Evolutionary conservation across 2,329 filamentous ascomycete genomes (phyloP).

Genomic region (Aotearoamyces nothofagi): DNA sequence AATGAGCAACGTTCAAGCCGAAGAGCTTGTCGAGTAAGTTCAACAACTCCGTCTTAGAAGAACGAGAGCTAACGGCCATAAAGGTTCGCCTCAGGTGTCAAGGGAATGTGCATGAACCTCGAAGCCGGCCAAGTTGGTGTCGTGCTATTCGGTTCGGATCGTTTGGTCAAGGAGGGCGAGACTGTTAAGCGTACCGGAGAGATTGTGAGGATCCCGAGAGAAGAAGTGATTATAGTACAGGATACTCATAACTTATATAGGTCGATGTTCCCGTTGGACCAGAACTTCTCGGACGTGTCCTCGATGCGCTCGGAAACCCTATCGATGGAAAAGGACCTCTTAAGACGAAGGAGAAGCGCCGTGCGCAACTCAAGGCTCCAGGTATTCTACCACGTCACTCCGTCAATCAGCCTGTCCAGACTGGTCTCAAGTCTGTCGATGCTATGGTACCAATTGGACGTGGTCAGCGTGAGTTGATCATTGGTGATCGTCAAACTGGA

Average conservation of each 20-base stretch:
- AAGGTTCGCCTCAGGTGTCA: constrained; percentile 98
- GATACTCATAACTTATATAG: constrained; percentile 30
- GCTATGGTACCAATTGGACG: constrained; percentile 99
- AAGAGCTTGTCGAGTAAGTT: constrained; percentile 98
- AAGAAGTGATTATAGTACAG: too few species aligned
- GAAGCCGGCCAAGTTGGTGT: constrained; percentile 99
- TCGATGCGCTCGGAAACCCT: constrained; percentile 97
- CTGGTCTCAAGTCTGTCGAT: constrained; percentile 97
- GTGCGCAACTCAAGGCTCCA: constrained; percentile 97
- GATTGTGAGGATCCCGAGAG: constrained; percentile 59
- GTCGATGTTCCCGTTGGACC: constrained; percentile 91
- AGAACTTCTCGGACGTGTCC: constrained; percentile 91
- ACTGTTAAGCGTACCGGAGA: constrained; percentile 98
- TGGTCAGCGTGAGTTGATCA: constrained; percentile 99
- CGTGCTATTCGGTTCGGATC: constrained; percentile 99
- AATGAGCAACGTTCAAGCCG: constrained; percentile 99
- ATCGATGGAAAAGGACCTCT: constrained; percentile 98
- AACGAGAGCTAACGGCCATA: constrained; percentile 15
- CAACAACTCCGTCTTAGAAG: constrained; percentile 8
- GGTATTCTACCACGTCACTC: constrained; percentile 94
- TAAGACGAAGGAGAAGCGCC: constrained; percentile 80
- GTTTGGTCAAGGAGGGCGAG: constrained; percentile 99
- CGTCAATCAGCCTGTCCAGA: constrained; percentile 98
- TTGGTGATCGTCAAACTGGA: constrained; percentile 99
- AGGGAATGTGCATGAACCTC: constrained; percentile 99